Base-by-base conservation (phyloP, 2,329 filamentous ascomycete genomes). In the Aspergillus nomiae region DNA sequence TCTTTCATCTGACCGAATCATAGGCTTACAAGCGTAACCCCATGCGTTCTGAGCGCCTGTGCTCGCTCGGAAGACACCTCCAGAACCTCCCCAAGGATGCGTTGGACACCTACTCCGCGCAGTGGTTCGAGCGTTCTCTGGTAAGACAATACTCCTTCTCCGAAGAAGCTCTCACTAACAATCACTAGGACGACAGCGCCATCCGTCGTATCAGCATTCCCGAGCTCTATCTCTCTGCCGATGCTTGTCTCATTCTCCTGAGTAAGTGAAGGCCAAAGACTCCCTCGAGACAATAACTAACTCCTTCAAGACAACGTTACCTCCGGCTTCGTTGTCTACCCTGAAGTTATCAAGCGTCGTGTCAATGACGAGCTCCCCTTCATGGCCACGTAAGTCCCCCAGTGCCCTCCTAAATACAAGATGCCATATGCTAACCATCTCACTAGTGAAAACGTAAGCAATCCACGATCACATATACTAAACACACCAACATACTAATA, bases 281-380 rank as follows among this genome's bases (percentile, higher is more conserved):
- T 3, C 30, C 3, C 16, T 28, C 24, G 48, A 32, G 43, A 50
- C 28, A 10, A 16, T 56, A 12, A 34, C 59, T 61, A 45, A 61
- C 24, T 10, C 19, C 46, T n/a, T 21, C 19, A 34, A 61, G 87
- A 92, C 74, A 92, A 92, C 69, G 85, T 92, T 53, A 84, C 83
- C 34, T 82, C 84, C 59, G 89, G 90, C 11, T 82, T 92, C 12
- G 89, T 91, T n/a, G 86, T 97, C 45, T 97, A 96, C 78, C 91
- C 92, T 28, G 85, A 86, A 61, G 84, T 88, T 61, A 92, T 96
- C 74, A 82, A 84, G 64, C 83, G 85, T 63, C 88, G 85, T 65
- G 83, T 96, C 53, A 85, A 88, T 69, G 85, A 89, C 65, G 91
- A 96, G 78, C 86, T 97, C 16, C 94, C 94, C 1, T 96, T 97